Base-by-base conservation (phyloP, 441 rosid genomes). In the Macaranga tanarius region DNA sequence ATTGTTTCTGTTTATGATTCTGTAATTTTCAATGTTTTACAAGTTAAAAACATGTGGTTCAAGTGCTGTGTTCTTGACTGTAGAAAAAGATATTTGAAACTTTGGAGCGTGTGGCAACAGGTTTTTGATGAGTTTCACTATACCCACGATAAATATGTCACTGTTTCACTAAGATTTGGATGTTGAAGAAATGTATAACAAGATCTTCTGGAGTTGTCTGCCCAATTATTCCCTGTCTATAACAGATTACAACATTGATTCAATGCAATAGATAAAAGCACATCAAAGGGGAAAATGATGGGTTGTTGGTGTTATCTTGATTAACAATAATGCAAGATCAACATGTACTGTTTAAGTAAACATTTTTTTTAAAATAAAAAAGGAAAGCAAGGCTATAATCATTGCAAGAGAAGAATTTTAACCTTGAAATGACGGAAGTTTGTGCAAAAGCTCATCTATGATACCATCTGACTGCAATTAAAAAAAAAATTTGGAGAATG, bases 181-280 rank as follows among this genome's bases (percentile, higher is more conserved):
- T 76, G 79, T 58, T 34, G 34, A 57, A 59, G 40, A 63, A 69
- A 75, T 55, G 16, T 22, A 42, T 3, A 47, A 47, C 75, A 70
- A 47, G 31, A 57, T 69, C 58, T 20, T 55, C 7, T 19, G 16
- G 38, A 22, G 17, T 19, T 22, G 55, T 20, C 70, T 28, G 0
- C 65, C 50, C 20, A 12, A 42, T 54, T 25, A 67, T 68, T 74
- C 67, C 2, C 23, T 67, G 72, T 74, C 75, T 42, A 11, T 0
- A 40, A 55, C 65, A 34, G 61, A 62, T 31, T 48, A 16, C 38
- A 8, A 63, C 38, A 13, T 26, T 55, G 28, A 67, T 50, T 34
- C 40, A 47, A 57, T 28, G 76, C 12, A 44, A 73, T 66, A 10
- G 23, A 51, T 23, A 22, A 26, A 40, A 63, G 8, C 16, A n/a